Conservation (phyloP, 345 rosid genomes). For the Dipteronia dyeriana region DNA sequence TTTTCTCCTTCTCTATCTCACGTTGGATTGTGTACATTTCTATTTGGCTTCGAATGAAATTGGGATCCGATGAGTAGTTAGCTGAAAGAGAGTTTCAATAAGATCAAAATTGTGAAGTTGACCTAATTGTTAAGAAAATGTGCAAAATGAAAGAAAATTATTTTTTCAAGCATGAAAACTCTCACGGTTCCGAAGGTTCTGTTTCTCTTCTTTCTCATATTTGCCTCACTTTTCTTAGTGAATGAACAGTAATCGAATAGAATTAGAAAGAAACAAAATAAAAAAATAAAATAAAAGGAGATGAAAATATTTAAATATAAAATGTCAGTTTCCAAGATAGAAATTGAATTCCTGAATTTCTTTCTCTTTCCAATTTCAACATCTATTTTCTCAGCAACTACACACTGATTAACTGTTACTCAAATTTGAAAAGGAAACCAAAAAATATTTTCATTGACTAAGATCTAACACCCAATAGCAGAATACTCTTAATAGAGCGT, state of each 20-base stretch:
- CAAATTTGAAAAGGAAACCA: background rate
- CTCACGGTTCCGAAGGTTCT: background rate
- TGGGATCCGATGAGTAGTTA: background rate
- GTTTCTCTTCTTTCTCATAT: background rate
- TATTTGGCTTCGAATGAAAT: slow-evolving; percentile 5
- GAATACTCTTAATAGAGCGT: background rate
- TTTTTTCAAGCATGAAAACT: background rate
- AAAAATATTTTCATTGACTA: background rate
- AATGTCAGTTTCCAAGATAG: background rate
- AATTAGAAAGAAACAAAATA: background rate
- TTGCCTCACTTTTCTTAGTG: background rate
- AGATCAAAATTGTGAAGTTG: background rate
- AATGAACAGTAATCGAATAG: background rate
- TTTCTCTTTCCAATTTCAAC: background rate
- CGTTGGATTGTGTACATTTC: slow-evolving; percentile 28
- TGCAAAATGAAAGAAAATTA: background rate
- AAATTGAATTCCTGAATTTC: background rate
- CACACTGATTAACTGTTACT: background rate
- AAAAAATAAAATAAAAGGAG: background rate
- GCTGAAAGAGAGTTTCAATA: background rate
- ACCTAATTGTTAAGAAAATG: background rate
- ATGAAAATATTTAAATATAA: background rate
- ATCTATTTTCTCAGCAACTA: background rate
- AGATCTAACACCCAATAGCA: background rate
- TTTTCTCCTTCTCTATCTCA: slow-evolving; percentile 43